A percentile compares a stretch with the other conserved stretches of the same genome.
Conservation (phyloP, 2,329 filamentous ascomycete species). For the Colletotrichum orchidophilum region DNA sequence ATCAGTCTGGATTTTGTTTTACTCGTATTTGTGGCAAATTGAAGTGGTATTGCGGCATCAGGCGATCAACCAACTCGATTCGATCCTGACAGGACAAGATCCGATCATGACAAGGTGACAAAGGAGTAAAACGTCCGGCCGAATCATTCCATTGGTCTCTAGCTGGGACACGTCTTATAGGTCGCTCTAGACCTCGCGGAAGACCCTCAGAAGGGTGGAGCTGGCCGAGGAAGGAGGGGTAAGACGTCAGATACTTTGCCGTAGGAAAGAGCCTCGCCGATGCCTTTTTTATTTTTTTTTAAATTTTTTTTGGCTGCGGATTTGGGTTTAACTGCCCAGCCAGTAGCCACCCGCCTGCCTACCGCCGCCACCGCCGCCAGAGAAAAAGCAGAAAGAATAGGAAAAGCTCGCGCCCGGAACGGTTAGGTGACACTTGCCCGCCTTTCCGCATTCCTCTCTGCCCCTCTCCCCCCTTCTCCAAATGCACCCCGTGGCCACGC, state of each 20-base stretch:
- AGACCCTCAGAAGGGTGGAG: neutral
- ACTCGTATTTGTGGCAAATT: too few relatives aligned
- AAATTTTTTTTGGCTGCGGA: too few relatives aligned
- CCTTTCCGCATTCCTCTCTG: neutral
- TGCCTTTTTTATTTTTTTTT: neutral
- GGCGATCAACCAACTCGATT: neutral
- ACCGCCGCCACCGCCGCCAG: neutral
- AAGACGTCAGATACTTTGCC: conserved; percentile 10
- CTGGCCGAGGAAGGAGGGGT: neutral
- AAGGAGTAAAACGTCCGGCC: neutral
- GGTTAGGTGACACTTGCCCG: neutral
- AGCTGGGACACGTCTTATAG: neutral
- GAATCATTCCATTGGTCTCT: neutral
- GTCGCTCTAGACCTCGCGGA: neutral
- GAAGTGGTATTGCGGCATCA: neutral
- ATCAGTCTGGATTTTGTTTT: neutral
- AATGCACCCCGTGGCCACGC: conserved; percentile 1
- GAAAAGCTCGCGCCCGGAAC: neutral
- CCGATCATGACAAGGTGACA: neutral
- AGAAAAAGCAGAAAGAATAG: neutral
- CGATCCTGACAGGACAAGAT: neutral
- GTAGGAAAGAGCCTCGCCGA: conserved; percentile 4
- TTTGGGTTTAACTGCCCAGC: too few relatives aligned
- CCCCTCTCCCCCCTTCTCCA: neutral
- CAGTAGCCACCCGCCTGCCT: neutral